Evolutionary conservation across 306 rosid species (phyloP), one percentile per base, ranked within the genome.

Genomic region (Pyrus bretschneideri): DNA sequence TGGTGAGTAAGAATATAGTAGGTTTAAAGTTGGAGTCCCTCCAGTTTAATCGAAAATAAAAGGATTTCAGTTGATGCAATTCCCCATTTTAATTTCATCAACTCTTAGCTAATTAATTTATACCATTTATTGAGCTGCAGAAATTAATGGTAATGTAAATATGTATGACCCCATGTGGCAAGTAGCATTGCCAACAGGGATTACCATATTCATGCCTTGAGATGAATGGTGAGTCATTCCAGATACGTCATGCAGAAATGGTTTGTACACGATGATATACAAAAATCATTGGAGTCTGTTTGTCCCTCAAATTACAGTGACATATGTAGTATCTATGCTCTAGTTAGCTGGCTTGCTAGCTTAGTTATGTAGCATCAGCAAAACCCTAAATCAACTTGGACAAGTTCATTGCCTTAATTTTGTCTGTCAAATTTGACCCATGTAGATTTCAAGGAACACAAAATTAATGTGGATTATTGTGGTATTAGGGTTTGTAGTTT

Each of bases 241-340:
- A 27, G 33, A 74, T 69, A 79, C 52, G 69, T 64, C 79, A 61
- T 80, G 79, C 76, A 80, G 18, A 74, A 74, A 80, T 60, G 65
- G 30, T 61, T 68, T 60, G 49, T 15, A 69, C 17, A 67, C 49
- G 71, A 42, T 67, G 31, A 19, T 5, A 62, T 67, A 45, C 14
- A 17, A 40, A 19, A 27, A 80, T 74, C 69, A 80, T 61, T 74
- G 79, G 83, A 23, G 70, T 67, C 45, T 59, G 64, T 74, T 7
- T 59, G 75, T 30, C 64, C 33, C 61, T 46, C 61, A 62, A 58
- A 63, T 67, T 11, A 58, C 17, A 55, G 61, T 62, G 55, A 49
- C 69, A 74, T 45, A 52, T 29, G 55, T 18, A 18, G 42, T 30
- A 11, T 31, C 44, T 5, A 11, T 25, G 27, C 30, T 60, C 15